A percentile compares a stretch with the other conserved stretches of the same genome.
These are phyloP conservation scores for Sherardia arvensis DNA, from an alignment of 257 asterid species.

Conservation along the genomic window DNA sequence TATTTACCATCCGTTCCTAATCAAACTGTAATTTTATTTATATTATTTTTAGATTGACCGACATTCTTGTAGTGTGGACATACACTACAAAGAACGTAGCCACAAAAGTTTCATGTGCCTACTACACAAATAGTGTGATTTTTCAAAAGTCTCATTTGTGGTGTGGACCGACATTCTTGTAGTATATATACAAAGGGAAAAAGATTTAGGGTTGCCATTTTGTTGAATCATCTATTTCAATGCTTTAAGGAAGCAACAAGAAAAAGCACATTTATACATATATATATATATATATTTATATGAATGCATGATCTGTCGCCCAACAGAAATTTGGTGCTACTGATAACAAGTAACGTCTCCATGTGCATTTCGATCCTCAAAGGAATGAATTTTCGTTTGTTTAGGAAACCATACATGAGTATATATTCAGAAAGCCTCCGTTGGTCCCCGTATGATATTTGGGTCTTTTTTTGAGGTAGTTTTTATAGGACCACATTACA, in stretches of 20 bases:
- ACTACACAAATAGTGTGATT: no score
- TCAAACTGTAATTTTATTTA: no score
- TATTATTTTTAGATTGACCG: no score
- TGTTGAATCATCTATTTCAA: background rate
- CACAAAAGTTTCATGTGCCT: no score
- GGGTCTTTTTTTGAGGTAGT: background rate
- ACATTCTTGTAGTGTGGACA: no score
- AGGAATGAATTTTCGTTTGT: background rate
- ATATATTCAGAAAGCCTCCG: background rate
- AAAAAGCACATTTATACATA: no score
- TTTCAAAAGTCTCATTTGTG: background rate
- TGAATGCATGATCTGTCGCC: background rate
- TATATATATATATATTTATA: no score
- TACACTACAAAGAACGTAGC: no score
- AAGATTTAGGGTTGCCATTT: background rate
- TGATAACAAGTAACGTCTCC: background rate
- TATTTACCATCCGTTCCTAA: no score
- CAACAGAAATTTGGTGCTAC: background rate
- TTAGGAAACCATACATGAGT: background rate
- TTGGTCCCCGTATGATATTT: background rate
- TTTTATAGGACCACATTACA: background rate
- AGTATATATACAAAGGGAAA: background rate
- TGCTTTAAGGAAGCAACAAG: background rate
- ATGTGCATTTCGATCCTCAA: constrained; percentile 5
- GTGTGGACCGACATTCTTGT: background rate